These are phyloP conservation scores for Acanthochlamys bracteata DNA, from an alignment of 106 monocot genomes.

Conservation along the genomic window DNA sequence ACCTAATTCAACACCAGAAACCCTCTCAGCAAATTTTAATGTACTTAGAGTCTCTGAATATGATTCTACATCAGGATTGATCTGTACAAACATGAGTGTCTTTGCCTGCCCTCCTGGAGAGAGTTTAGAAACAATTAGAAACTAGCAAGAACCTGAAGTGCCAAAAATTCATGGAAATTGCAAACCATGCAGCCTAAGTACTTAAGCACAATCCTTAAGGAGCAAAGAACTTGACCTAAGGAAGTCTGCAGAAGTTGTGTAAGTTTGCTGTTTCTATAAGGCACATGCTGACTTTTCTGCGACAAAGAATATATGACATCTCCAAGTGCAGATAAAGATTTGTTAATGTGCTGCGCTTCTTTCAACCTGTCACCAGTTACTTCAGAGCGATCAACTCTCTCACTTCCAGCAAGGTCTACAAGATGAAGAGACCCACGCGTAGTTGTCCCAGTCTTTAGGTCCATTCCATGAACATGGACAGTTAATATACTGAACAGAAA, in stretches of 20 bases:
- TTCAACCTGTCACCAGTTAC: slow-evolving; percentile 83
- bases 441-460: slow-evolving; percentile 68
- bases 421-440: slow-evolving; percentile 78
- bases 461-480: slow-evolving; percentile 76
- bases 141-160: too few relatives aligned
- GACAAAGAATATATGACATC: slow-evolving; percentile 94
- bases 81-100: slow-evolving; percentile 95
- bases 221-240: slow-evolving; percentile 67
- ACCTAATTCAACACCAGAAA: slow-evolving; percentile 95
- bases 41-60: slow-evolving; percentile 89
- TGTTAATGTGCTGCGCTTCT: slow-evolving; percentile 95
- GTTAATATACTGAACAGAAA: slow-evolving; percentile 61
- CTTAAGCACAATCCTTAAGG: too few relatives aligned
- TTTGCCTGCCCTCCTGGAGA: slow-evolving; percentile 90
- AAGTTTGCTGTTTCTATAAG: slow-evolving; percentile 97
- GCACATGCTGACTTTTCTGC: slow-evolving; percentile 79
- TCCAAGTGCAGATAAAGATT: slow-evolving; percentile 85
- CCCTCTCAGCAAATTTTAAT: slow-evolving; percentile 95
- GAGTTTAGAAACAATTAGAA: too few relatives aligned
- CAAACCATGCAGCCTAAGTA: too few relatives aligned
- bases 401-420: slow-evolving; percentile 96
- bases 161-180: too few relatives aligned
- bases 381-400: slow-evolving; percentile 90
- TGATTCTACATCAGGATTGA: slow-evolving; percentile 89
- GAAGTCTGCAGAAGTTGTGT: slow-evolving; percentile 98